phyloP scores from a whole-genome alignment of 1,284 basidiomycete genomes.

The Flammula alnicola region DNA sequence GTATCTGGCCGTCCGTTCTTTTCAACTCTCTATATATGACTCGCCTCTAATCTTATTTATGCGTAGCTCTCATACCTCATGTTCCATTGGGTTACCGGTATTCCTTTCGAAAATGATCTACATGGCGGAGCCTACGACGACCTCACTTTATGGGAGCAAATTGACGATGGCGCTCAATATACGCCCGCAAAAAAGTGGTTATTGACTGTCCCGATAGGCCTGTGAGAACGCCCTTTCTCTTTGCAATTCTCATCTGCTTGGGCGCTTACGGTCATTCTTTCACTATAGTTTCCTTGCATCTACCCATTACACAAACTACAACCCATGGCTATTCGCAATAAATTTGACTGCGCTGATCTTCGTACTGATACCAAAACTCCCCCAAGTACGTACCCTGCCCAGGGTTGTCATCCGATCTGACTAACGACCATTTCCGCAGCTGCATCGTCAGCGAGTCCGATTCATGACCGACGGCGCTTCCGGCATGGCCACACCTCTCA shows the following conservation, averaged over 20 bases:
- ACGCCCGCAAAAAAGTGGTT: conserved; percentile 99
- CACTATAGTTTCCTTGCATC: conserved; percentile 90
- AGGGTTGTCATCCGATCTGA: conserved; percentile 7
- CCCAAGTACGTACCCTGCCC: conserved; percentile 59
- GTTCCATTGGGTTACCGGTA: conserved; percentile 98
- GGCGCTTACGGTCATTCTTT: conserved; percentile 1
- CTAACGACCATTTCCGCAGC: conserved; percentile 42
- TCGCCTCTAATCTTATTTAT: neutral
- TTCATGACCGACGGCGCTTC: conserved; percentile 68
- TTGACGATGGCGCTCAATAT: conserved; percentile 97
- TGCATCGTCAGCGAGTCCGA: conserved; percentile 79
- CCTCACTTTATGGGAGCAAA: conserved; percentile 98
- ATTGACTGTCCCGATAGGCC: conserved; percentile 85
- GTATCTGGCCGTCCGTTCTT: conserved; percentile 83
- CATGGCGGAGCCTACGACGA: conserved; percentile 96
- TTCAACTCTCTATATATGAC: neutral
- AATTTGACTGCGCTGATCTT: conserved; percentile 88
- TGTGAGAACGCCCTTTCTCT: conserved; percentile 63
- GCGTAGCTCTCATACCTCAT: conserved; percentile 91
- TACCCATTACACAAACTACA: conserved; percentile 97
- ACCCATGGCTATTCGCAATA: conserved; percentile 90
- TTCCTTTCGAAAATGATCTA: conserved; percentile 90
- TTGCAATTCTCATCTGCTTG: neutral
- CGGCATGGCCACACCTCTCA: conserved; percentile 67
- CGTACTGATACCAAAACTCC: conserved; percentile 95